phyloP scores from a whole-genome alignment of 257 asterid genomes.

The Gentiana macrophylla region DNA sequence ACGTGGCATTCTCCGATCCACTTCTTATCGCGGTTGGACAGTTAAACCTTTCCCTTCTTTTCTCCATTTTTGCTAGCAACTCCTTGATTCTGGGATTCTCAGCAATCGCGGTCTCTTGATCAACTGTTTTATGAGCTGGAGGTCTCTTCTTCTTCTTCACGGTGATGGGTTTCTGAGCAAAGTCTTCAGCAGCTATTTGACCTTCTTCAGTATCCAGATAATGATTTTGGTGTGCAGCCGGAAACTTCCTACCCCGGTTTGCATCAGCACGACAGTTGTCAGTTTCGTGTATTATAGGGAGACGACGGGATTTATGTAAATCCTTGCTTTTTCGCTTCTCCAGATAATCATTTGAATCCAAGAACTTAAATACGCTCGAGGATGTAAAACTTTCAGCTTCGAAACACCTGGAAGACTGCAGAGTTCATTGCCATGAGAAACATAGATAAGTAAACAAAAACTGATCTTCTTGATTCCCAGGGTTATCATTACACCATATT shows the following conservation, averaged over 20 bases:
- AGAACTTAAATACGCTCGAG: constrained; percentile 17
- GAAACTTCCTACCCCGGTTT: constrained; percentile 10
- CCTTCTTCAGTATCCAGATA: constrained; percentile 57
- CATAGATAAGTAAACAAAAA: constrained; percentile 16
- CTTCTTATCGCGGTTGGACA: constrained; percentile 22
- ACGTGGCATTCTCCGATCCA: constrained; percentile 22
- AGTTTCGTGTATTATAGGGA: constrained; percentile 10
- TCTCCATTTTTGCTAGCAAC: constrained; percentile 57
- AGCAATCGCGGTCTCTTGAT: constrained; percentile 12
- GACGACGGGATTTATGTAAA: constrained; percentile 2
- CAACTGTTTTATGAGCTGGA: constrained; percentile 4
- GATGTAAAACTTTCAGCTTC: constrained; percentile 26
- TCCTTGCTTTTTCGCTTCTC: constrained; percentile 14
- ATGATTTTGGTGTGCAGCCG: constrained; percentile 14
- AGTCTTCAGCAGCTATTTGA: constrained; percentile 31
- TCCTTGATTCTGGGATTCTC: constrained; percentile 37
- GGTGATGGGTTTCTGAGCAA: constrained; percentile 12
- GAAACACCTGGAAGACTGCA: constrained; percentile 43
- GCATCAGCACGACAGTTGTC: constrained; percentile 16
- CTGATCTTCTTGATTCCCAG: constrained; percentile 21
- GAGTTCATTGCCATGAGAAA: constrained; percentile 28
- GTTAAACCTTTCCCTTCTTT: constrained; percentile 47
- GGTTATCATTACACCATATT: constrained; percentile 10
- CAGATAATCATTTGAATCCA: constrained; percentile 19
- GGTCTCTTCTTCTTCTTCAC: constrained; percentile 4